phyloP scores from a whole-genome alignment of 495 filamentous ascomycete species.

The Podospora pseudocomata region DNA sequence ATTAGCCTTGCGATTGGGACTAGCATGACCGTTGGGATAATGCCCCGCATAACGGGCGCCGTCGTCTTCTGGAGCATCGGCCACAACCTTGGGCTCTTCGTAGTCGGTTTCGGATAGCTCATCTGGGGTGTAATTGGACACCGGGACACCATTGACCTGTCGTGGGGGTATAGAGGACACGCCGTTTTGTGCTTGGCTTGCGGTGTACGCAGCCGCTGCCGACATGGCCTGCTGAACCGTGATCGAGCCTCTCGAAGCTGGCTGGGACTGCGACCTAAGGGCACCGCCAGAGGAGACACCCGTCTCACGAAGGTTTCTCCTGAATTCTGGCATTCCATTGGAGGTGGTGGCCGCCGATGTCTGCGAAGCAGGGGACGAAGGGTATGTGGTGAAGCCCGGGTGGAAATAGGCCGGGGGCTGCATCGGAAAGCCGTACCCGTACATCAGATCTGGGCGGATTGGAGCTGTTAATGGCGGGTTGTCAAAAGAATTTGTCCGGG shows the following conservation, averaged over 20 bases:
- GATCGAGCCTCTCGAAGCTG: slow-evolving; percentile 46
- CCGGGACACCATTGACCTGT: slow-evolving; percentile 40
- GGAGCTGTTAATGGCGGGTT: slow-evolving; percentile 50
- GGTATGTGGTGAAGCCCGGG: slow-evolving; percentile 41
- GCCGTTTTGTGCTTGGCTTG: slow-evolving; percentile 31
- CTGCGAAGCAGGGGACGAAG: slow-evolving; percentile 45
- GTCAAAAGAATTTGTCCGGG: slow-evolving; percentile 53
- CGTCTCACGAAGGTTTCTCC: slow-evolving; percentile 48
- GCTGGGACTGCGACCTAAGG: slow-evolving; percentile 56
- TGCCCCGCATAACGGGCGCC: slow-evolving; percentile 38
- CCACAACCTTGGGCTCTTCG: slow-evolving; percentile 33
- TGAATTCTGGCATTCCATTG: slow-evolving; percentile 40
- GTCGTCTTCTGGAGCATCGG: slow-evolving; percentile 43
- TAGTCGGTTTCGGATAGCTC: slow-evolving; percentile 38
- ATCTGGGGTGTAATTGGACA: slow-evolving; percentile 49
- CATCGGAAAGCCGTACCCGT: slow-evolving; percentile 27
- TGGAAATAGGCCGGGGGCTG: slow-evolving; percentile 30
- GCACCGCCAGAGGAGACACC: slow-evolving; percentile 38
- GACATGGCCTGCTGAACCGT: slow-evolving; percentile 16
- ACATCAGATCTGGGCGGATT: slow-evolving; percentile 47
- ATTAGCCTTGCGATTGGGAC: slow-evolving; percentile 32
- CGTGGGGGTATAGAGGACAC: slow-evolving; percentile 32
- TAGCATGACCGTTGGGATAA: slow-evolving; percentile 38
- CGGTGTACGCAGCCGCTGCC: slow-evolving; percentile 19
- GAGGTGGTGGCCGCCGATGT: slow-evolving; percentile 35